Percentiles rank a stretch among this genome's conserved stretches.
phyloP scores from a whole-genome alignment of 257 asterid genomes.

The Ocimum tenuiflorum region DNA sequence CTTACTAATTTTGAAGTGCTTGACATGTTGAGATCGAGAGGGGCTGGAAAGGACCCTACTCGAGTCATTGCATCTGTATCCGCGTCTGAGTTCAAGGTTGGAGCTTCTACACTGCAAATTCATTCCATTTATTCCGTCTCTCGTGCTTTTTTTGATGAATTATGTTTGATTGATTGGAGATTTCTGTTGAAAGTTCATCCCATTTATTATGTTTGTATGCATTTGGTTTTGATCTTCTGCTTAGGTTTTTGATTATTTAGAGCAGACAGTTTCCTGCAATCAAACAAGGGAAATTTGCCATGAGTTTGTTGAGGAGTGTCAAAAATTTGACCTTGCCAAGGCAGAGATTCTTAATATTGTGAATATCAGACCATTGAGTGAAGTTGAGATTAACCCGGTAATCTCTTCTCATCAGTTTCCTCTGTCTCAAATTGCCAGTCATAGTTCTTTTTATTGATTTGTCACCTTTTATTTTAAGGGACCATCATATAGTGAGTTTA shows the following conservation, averaged over 20 bases:
- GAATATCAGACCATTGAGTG: constrained; percentile 58
- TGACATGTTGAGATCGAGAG: constrained; percentile 65
- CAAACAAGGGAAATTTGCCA: constrained; percentile 46
- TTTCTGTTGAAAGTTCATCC: background rate
- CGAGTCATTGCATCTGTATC: constrained; percentile 51
- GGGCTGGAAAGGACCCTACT: constrained; percentile 70
- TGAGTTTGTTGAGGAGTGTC: constrained; percentile 40
- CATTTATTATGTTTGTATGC: background rate
- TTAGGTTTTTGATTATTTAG: constrained; percentile 74
- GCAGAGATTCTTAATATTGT: constrained; percentile 64
- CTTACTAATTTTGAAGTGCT: constrained; percentile 79
- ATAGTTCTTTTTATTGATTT: background rate
- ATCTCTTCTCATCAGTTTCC: background rate
- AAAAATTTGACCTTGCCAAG: constrained; percentile 44
- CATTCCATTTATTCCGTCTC: background rate
- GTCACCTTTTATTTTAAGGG: background rate
- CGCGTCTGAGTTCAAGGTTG: constrained; percentile 73
- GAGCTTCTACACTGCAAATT: background rate
- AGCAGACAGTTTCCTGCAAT: constrained; percentile 49
- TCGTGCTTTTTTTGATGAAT: constrained; percentile 36
- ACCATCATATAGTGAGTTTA: background rate
- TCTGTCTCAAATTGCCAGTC: background rate
- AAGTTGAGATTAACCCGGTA: constrained; percentile 60
- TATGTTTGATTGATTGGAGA: constrained; percentile 31
- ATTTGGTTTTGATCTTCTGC: background rate